Base-by-base conservation (phyloP, 1,284 basidiomycete genomes). In the Ustilago shanxiensis region DNA sequence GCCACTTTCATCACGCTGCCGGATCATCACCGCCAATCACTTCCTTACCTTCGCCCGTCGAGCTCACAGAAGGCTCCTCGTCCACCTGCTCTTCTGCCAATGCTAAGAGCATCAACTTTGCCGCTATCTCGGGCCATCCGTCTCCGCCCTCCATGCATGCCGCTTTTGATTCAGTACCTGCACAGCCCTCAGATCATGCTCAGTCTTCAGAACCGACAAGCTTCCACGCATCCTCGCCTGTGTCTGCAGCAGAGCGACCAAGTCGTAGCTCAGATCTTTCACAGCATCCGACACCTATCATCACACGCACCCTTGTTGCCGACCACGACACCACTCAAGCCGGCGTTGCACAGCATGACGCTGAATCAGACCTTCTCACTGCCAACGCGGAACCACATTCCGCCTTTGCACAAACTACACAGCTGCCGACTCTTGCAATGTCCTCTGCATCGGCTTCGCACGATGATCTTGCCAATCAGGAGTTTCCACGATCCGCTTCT, bases 21-120 rank as follows among this genome's bases (percentile, higher is more conserved):
- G 24, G 47, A 24, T 49, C 47, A 7, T 56, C 53, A 20, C 52
- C 62, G 7, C 58, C 62, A 31, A 29, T 7, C 31, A 33, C 62
- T 53, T 65, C 51, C 44, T 51, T 56, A 28, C 29, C 66, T n/a
- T 69, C 60, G 1, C 60, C 60, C 24, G 33, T 56, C 6, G 44
- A 69, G 11, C 44, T 35, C 4, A 24, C 54, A 9, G 53, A 71
- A 39, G 44, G 41, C 10, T 57, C 61, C 18, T 41, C 58, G 7
- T 71, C 68, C n/a, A 58, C 62, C n/a, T 65, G 44, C 35, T 58
- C 68, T 20, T 65, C 62, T 8, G 35, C 49, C 18, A 26, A 65
- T 29, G 57, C 61, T 39, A 60, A 65, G 16, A 22, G 51, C 39
- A 41, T 57, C 58, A 39, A 29, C 49, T 44, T 61, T 31, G 62